These are phyloP conservation scores for Stephanodiscus triporus DNA, from an alignment of 108 stramenopile species.

Conservation along the genomic window DNA sequence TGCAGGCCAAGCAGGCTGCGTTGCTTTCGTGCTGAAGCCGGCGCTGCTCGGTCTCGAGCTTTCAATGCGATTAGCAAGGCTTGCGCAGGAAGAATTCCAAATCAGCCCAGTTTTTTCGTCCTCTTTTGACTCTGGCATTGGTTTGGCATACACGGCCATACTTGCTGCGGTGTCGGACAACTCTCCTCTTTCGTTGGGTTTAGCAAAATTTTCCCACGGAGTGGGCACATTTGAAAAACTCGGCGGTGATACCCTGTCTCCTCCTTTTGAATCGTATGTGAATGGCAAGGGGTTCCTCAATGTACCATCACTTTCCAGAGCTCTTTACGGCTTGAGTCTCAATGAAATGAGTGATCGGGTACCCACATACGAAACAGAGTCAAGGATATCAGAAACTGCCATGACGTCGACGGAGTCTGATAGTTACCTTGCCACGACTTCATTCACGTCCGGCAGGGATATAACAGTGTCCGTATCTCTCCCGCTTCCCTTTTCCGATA, in stretches of 20 bases:
- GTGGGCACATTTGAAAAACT: conserved; percentile 78
- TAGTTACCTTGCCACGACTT: conserved; percentile 38
- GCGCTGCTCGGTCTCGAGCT: conserved; percentile 81
- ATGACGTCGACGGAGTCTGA: conserved; percentile 34
- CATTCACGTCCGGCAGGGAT: conserved; percentile 69
- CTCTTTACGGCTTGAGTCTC: conserved; percentile 75
- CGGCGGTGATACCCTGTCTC: conserved; percentile 71
- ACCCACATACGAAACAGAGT: conserved; percentile 18
- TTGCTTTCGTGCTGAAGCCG: conserved; percentile 85
- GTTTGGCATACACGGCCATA: conserved; percentile 68
- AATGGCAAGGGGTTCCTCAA: conserved; percentile 70
- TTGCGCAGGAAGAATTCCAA: conserved; percentile 65
- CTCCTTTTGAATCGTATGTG: conserved; percentile 83
- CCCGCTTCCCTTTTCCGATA: conserved; percentile 83
- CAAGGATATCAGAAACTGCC: conserved; percentile 7
- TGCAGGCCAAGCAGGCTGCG: conserved; percentile 51
- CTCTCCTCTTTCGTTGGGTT: conserved; percentile 22
- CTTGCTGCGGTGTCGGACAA: conserved; percentile 68
- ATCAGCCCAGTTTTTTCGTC: conserved; percentile 78
- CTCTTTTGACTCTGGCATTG: conserved; percentile 83
- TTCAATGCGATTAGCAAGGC: conserved; percentile 64
- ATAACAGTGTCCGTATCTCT: conserved; percentile 72
- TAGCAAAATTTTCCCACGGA: conserved; percentile 66
- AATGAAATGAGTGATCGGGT: conserved; percentile 67
- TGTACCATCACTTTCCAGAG: conserved; percentile 71